Evolutionary conservation across 2,329 filamentous ascomycete species (phyloP), one percentile per base, ranked within the genome.

Genomic region (Ceratocystis harringtonii): DNA sequence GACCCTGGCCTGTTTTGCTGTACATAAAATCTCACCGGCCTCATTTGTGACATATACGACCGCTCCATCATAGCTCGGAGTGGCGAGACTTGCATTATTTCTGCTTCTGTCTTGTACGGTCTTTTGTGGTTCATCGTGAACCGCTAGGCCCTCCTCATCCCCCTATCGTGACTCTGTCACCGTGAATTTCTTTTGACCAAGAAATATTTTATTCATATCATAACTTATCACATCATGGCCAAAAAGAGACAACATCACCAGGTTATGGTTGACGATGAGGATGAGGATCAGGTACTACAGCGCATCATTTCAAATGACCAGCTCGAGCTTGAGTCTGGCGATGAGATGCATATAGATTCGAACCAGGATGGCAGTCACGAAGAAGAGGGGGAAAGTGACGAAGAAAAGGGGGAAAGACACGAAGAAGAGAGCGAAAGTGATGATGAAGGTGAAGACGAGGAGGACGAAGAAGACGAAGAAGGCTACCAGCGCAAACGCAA

Each of bases 291-390:
- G 55, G 7, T 8, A 6, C 19, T 61, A 8, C 48, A 61, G 25
- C 43, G 30, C 30, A 61, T 61, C 25, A 44, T 52, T 65, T 60
- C 41, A 48, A 58, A 58, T 36, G 55, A 36, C 8, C 55, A 58
- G 30, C 17, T 8, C 17, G 55, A 36, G 7, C 12, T 36, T 36
- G 55, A 36, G 55, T 58, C 55, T 58, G 28, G 28, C 17, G n/a
- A 36, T n/a, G 55, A 58, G 30, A 52, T 52, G 48, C 19, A 28
- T 15, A 15, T 28, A 28, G 48, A 52, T 15, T 52, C 22, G 8
- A 28, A 12, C 3, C 19, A 25, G 48, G 48, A 52, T 10, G 48
- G 12, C 36, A 41, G 36, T 4, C 36, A 8, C 48, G n/a, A 25
- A 50, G 45, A n/a, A 50, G 17, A 50, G n/a, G 6, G 15, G 1